Base-by-base conservation (phyloP, 768 basidiomycete species). In the Suillus discolor region DNA sequence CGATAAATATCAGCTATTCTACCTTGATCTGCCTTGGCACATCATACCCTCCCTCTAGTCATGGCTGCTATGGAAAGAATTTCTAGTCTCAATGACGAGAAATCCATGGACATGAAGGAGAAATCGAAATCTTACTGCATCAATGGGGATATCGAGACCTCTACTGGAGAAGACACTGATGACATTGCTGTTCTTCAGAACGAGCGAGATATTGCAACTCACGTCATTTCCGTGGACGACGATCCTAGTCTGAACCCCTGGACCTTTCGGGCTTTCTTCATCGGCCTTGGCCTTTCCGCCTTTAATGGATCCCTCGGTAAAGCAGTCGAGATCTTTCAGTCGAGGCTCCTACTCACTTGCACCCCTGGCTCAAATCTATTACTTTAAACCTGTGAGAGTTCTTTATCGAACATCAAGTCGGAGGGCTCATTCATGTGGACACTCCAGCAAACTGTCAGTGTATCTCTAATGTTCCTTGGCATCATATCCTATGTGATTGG, bases 381-480 rank as follows among this genome's bases (percentile, higher is more conserved):
- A 87, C 70, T 87, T 86, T 73, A 86, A 87, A 73, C 85, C 85
- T 4, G 85, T 84, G 69, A 64, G 75, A 31, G 11, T 54, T 54
- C 12, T 18, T 20, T 31, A 31, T 54, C 31, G 20, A 54, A 20
- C 2, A 20, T 54, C 20, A 44, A 13, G 53, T 18, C 42, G 20
- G 25, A 7, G 42, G 23, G 23, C 16, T 54, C 16, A 54, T 31
- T 20, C 18, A 4, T 8, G 8, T 54, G 18, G 28, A 15, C 31
- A 31, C 53, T 18, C 18, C 55, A 86, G 85, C 85, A 85, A 84
- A 84, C 82, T 0, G 75, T 86, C 34, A 34, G 72, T 15, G 82
- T 87, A 2, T 86, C 84, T 9, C 78, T 79, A 6, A 84, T 87
- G 85, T 85, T 86, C 71, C 72, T 86, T 28, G 83, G 82, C 23